Evolutionary conservation across 768 basidiomycete species (phyloP), one percentile per base, ranked within the genome.

Genomic region (Calvatia gigantea): DNA sequence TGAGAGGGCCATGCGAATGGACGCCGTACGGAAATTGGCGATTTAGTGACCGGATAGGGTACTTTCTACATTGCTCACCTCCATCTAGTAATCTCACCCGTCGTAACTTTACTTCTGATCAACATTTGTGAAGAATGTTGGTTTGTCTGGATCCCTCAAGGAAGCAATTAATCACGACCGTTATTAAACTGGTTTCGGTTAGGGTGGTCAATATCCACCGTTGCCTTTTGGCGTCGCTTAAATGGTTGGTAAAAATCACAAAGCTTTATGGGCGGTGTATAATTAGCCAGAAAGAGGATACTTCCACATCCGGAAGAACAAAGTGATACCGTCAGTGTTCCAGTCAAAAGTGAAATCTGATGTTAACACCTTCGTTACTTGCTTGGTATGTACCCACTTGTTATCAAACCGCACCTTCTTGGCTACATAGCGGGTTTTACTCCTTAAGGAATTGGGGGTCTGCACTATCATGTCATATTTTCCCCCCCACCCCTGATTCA

Each of bases 401-500:
- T 42, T 27, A 19, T 31, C 38, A 6, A 39, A 17, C 5, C 50
- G n/a, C 42, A 29, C 28, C n/a, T 31, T 31, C 28, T 6, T 43
- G 39, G 9, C 42, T 2, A 42, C 32, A 32, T 31, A 42, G 15
- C n/a, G 28, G n/a, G 41, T 28, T 6, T 27, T 54, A 37, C 52
- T 29, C 50, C 23, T 45, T 54, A 45, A 12, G 32, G 52, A 35
- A 45, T 44, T 21, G 32, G 29, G 19, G 5, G 38, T 54, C 51
- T 25, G n/a, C 33, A 44, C 35, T 43, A 49, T 49, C 46, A 54
- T 48, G n/a, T n/a, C 45, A 28, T 55, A 37, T 11, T 14, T 38
- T 41, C 29, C 32, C 41, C 44, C 48, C 45, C 54, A 62, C 45
- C 50, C 60, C 49, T 61, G 57, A 62, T 60, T n/a, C 49, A 38